Conservation (phyloP, 2,329 filamentous ascomycete genomes). For the Grosmannia clavigera region DNA sequence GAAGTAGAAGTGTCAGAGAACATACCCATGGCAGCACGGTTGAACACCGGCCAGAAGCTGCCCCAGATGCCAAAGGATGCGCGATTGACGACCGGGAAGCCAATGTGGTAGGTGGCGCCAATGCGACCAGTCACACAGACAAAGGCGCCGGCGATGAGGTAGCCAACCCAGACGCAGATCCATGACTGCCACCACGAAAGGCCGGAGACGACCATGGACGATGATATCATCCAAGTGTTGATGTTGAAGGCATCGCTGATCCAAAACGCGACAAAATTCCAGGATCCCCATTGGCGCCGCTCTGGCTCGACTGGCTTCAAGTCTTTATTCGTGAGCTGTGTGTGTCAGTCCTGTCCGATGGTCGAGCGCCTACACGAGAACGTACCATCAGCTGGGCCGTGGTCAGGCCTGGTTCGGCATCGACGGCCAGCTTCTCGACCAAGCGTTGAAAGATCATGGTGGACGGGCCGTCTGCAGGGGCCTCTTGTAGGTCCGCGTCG, state of each 20-base stretch:
- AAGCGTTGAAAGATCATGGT: constrained; percentile 14
- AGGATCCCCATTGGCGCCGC: constrained; percentile 70
- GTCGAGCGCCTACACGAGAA: too few species aligned
- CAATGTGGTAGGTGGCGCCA: constrained; percentile 77
- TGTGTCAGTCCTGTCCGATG: neutral
- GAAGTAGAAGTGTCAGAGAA: neutral
- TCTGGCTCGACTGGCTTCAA: constrained; percentile 69
- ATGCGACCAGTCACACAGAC: constrained; percentile 70
- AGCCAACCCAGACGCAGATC: constrained; percentile 81
- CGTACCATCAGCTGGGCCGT: constrained; percentile 65
- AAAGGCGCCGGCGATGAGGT: constrained; percentile 64
- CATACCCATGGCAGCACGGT: constrained; percentile 24
- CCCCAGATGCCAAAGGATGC: constrained; percentile 63
- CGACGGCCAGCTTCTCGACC: constrained; percentile 54
- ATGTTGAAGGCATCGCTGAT: constrained; percentile 78
- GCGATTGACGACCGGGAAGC: constrained; percentile 70
- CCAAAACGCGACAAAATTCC: constrained; percentile 87
- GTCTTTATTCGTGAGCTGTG: constrained; percentile 68
- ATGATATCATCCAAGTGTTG: constrained; percentile 91
- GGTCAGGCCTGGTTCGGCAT: constrained; percentile 64
- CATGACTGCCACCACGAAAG: constrained; percentile 88
- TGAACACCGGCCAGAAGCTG: constrained; percentile 24
- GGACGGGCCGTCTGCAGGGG: neutral
- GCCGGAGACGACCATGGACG: constrained; percentile 64
- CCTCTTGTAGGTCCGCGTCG: neutral